Base-by-base conservation (phyloP, 371 early-diverging fungal genomes). In the Syncephalis plumigaleata region DNA sequence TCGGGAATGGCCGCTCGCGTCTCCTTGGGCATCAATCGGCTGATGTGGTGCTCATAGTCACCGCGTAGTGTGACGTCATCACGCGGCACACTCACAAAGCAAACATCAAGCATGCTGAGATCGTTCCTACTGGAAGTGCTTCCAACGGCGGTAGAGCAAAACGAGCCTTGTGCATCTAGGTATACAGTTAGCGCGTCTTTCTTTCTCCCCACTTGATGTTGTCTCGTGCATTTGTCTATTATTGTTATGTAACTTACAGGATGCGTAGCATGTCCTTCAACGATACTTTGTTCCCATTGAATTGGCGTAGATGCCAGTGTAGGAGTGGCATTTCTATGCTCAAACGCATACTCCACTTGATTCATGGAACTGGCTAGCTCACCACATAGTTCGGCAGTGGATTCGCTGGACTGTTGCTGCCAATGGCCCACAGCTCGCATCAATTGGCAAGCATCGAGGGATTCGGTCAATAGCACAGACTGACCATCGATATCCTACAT, bases 231-330 rank as follows among this genome's bases (percentile, higher is more conserved):
- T 7, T 31, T 31, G 11, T 7, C 7, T 31, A 31, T 31, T 31
- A 11, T 31, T 31, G 4, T 4, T 31, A 7, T 31, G 40, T 8
- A 7, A 21, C 15, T 40, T 40, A 40, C 40, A 66, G 84, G 84
- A 52, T 84, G 84, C 0, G 80, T 78, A n/a, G 79, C 75, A 48
- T 84, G 82, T 13, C 84, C 84, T 55, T 84, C 84, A 22, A 48
- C 42, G 20, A 48, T 48, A n/a, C 26, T 25, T 26, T 48, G 49
- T 24, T 48, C 49, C 49, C 49, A 48, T 18, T 23, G 40, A 8
- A 48, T 39, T 9, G 26, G 17, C 11, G 40, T 4, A 16, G 18
- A 16, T n/a, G 23, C 17, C 18, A 39, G 15, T 9, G 17, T 24
- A 4, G 42, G 42, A 9, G 20, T 16, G 26, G 40, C 17, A 20